Evolutionary conservation across 495 filamentous ascomycete species (phyloP).

Genomic region (Chaetomium fimeti): DNA sequence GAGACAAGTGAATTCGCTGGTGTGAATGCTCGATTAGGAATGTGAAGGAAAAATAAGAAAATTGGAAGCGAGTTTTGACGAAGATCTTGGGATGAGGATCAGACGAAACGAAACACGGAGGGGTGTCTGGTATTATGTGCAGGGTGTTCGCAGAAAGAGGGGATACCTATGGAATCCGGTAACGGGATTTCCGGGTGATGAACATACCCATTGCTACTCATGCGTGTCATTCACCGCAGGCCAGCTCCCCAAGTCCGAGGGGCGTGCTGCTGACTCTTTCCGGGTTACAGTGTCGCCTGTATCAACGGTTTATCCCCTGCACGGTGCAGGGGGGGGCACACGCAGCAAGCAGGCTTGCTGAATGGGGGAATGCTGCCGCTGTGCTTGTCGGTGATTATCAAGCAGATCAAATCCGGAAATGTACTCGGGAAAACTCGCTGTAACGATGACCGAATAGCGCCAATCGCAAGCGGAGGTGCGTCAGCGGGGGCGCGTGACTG

Average conservation of each 20-base stretch:
- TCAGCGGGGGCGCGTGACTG: background rate
- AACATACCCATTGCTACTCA: constrained; percentile 19
- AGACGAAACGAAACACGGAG: background rate
- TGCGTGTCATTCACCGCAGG: background rate
- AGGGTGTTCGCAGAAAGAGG: background rate
- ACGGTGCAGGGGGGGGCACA: background rate
- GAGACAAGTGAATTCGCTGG: background rate
- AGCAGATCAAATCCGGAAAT: background rate
- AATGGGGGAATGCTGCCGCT: background rate
- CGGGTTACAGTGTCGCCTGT: too few species aligned
- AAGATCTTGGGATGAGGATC: background rate
- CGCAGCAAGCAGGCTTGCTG: background rate
- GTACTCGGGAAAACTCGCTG: background rate
- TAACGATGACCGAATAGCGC: background rate
- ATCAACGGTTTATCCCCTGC: background rate
- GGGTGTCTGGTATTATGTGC: background rate
- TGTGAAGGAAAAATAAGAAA: background rate
- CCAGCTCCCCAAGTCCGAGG: background rate
- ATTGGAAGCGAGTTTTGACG: background rate
- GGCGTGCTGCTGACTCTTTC: too few species aligned
- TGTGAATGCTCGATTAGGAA: background rate
- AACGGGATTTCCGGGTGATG: background rate
- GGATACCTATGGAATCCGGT: background rate
- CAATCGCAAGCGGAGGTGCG: constrained; percentile 15
- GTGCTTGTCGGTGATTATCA: background rate